Conservation (phyloP, 2,329 filamentous ascomycete genomes). For the Davidsoniella eucalypti region DNA sequence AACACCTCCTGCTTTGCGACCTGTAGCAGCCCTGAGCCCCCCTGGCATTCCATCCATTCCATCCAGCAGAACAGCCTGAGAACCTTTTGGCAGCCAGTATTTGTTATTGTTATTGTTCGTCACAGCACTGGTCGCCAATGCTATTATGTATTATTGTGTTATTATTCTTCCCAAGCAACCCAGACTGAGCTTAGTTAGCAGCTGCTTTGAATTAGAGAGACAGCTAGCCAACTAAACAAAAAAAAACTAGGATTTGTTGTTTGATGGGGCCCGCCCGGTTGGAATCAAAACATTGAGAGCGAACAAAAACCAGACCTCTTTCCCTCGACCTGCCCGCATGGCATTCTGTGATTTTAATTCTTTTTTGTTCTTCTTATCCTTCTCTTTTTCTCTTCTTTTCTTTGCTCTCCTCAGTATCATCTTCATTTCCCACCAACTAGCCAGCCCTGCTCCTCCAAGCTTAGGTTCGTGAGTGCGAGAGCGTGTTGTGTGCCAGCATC, state of each 20-base stretch:
- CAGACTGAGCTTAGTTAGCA: too few relatives aligned
- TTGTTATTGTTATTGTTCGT: too few relatives aligned
- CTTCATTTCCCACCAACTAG: background rate
- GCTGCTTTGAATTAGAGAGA: too few relatives aligned
- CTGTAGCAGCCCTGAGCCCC: background rate
- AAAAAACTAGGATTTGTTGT: too few relatives aligned
- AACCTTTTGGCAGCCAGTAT: too few relatives aligned
- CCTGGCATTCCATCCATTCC: slow-evolving; percentile 5
- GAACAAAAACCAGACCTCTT: slow-evolving; percentile 21
- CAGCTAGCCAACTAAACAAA: too few relatives aligned
- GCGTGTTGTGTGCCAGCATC: too few relatives aligned
- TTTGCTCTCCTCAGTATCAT: background rate
- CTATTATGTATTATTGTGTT: too few relatives aligned
- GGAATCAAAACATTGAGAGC: slow-evolving; percentile 12
- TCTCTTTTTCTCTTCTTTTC: slow-evolving; percentile 1
- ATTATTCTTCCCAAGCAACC: too few relatives aligned
- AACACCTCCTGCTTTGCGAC: slow-evolving; percentile 4
- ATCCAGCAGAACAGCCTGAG: background rate
- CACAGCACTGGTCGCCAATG: too few relatives aligned
- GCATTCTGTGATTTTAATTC: background rate
- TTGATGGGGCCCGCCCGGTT: too few relatives aligned
- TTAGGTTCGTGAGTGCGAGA: too few relatives aligned
- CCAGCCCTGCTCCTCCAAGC: background rate
- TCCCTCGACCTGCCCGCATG: slow-evolving; percentile 7
- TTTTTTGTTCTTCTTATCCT: slow-evolving; percentile 1